Percentiles rank a stretch among this genome's conserved stretches.
Evolutionary conservation across 23 red algal genomes (phyloP).

Genomic region (Cyanidiococcus yangmingshanensis): DNA sequence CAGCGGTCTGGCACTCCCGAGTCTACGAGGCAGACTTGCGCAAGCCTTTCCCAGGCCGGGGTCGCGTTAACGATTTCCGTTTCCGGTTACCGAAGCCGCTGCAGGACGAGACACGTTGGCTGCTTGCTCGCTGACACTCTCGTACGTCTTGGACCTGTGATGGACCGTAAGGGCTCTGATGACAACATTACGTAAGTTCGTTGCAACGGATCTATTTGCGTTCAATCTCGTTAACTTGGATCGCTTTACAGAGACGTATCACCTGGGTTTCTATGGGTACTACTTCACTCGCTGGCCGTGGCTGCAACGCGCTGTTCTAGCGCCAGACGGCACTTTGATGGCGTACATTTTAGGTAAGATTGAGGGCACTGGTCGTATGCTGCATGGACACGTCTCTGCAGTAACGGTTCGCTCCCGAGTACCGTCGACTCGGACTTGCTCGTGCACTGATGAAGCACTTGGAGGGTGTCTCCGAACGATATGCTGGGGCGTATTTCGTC

Average conservation of each 20-base stretch:
- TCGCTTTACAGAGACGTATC: conserved; percentile 77
- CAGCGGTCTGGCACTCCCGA: too few species aligned
- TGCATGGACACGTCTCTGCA: conserved; percentile 85
- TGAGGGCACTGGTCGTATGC: conserved; percentile 35
- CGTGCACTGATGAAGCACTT: conserved; percentile 44
- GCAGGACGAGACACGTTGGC: too few species aligned
- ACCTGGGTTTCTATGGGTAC: conserved; percentile 70
- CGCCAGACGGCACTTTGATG: conserved; percentile 40
- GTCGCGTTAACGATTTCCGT: too few species aligned
- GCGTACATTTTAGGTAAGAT: conserved; percentile 70
- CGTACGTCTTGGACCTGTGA: too few species aligned
- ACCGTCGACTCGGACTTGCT: conserved; percentile 68
- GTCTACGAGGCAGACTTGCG: too few species aligned
- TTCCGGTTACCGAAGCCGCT: too few species aligned
- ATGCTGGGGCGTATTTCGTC: conserved; percentile 50
- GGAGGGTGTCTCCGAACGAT: conserved; percentile 30
- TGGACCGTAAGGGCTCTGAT: conserved; percentile 29
- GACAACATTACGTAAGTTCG: conserved; percentile 51
- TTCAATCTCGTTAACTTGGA: conserved; percentile 87
- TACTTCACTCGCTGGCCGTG: conserved; percentile 70
- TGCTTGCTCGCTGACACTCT: too few species aligned
- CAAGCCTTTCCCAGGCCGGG: too few species aligned
- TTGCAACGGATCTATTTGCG: conserved; percentile 40
- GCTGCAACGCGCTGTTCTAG: conserved; percentile 46
- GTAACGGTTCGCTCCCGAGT: conserved; percentile 76